These are phyloP conservation scores for Flammula alnicola DNA, from an alignment of 1,284 basidiomycete genomes.

Conservation along the genomic window DNA sequence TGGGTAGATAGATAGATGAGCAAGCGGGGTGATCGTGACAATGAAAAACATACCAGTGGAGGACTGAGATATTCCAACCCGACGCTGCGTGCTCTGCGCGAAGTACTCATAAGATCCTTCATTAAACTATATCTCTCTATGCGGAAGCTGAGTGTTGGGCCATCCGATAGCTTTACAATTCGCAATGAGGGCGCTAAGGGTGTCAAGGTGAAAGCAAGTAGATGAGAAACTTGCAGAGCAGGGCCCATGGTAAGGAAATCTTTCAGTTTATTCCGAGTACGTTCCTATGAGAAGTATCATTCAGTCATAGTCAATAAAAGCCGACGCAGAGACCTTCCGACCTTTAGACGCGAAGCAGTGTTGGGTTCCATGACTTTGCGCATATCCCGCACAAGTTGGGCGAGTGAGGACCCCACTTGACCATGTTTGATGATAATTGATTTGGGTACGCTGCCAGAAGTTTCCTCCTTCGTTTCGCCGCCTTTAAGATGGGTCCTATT, in stretches of 20 bases:
- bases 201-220: constrained; percentile 91
- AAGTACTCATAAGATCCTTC: constrained; percentile 79
- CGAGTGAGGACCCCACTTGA: constrained; percentile 85
- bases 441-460: constrained; percentile 55
- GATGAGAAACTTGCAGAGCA: constrained; percentile 89
- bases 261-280: constrained; percentile 90
- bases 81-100: constrained; percentile 72
- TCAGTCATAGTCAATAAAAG: neutral
- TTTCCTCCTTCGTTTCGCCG: constrained; percentile 37
- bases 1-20: constrained; percentile 7
- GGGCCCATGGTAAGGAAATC: constrained; percentile 96
- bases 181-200: constrained; percentile 86
- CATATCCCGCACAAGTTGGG: constrained; percentile 90
- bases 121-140: constrained; percentile 92
- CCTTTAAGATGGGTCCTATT: constrained; percentile 87
- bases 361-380: constrained; percentile 98
- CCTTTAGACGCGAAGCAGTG: constrained; percentile 89
- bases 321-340: constrained; percentile 41
- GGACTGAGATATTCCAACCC: constrained; percentile 88
- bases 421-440: constrained; percentile 96
- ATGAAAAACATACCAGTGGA: constrained; percentile 67
- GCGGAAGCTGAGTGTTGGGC: constrained; percentile 94
- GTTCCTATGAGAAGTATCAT: constrained; percentile 65
- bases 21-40: constrained; percentile 4
- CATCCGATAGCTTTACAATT: constrained; percentile 88